Conservation (phyloP, 129 eudicot species). For the Cynara cardunculus region DNA sequence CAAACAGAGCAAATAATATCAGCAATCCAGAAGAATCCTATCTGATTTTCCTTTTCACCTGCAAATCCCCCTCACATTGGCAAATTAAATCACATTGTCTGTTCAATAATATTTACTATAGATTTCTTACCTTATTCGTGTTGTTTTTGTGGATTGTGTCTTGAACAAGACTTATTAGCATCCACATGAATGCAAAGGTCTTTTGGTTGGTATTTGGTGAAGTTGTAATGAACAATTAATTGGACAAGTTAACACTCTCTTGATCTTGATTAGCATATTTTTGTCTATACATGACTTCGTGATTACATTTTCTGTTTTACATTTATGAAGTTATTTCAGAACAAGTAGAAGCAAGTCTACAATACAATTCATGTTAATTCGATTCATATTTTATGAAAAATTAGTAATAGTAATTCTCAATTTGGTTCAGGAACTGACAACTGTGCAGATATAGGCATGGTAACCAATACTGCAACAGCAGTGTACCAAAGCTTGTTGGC, state of each 20-base stretch:
- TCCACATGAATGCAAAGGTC: background rate
- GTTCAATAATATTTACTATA: background rate
- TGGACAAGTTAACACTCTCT: background rate
- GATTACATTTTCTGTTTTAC: constrained; percentile 2
- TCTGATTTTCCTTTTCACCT: background rate
- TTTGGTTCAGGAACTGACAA: background rate
- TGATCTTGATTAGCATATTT: constrained; percentile 7
- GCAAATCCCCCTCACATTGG: background rate
- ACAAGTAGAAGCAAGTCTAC: constrained; percentile 4
- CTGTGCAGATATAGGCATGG: background rate
- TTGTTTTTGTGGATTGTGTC: constrained; percentile 1
- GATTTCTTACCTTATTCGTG: background rate
- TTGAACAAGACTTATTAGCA: background rate
- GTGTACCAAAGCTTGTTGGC: background rate
- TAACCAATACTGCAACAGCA: background rate
- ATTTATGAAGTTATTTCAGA: background rate
- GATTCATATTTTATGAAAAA: background rate
- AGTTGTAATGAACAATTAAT: background rate
- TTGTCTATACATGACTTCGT: constrained; percentile 6
- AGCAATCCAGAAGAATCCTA: background rate
- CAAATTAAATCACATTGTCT: background rate
- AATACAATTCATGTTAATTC: background rate
- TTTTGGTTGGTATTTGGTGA: background rate
- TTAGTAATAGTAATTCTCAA: background rate
- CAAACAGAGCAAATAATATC: background rate